Evolutionary conservation across 2,329 filamentous ascomycete species (phyloP), one percentile per base, ranked within the genome.

Genomic region (Simplicillium aogashimaense): DNA sequence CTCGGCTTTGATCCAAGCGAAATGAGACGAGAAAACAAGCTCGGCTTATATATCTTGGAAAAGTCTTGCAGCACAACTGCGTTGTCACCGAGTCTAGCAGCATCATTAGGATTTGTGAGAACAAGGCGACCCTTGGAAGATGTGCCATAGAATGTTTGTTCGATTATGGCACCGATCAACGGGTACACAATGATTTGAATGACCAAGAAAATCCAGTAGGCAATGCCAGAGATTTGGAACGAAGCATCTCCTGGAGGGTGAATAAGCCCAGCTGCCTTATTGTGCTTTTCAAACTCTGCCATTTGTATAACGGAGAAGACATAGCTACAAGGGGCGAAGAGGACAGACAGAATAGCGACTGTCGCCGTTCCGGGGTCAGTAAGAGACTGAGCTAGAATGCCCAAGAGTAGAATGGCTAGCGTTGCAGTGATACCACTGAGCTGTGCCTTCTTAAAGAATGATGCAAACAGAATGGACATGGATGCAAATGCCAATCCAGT

Each of bases 271-370:
- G 81, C 74, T 0, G 75, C 64, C 32, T 67, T 52, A 14, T 76
- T 66, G 41, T 79, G 55, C 45, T 70, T 68, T 60, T 95, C 85
- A 56, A 78, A 95, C 33, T 84, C 78, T 11, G 88, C 85, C 59
- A 89, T 74, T 46, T 81, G 74, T 14, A 84, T 78, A 40, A 80
- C 71, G 54, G 90, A 92, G 56, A 81, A 88, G 12, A 90, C 83
- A 54, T 87, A 95, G 51, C 87, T 89, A 68, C 89, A 94, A 0
- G 89, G 85, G 1, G 86, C 76, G 55, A 95, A 95, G 0, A 95
- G 59, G 12, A 94, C 55, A 44, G 82, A 82, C 11, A 94, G 67
- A 3, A 86, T 65, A 6, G 74, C 71, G 3, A 90, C 83, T 1
- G 78, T 70, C 2, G 65, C 78, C 1, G 80, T 84, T 8, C 63